A percentile compares a stretch with the other conserved stretches of the same genome.
Evolutionary conservation across 192 early-diverging fungal genomes (phyloP).

Genomic region (Gonapodya sp.): DNA sequence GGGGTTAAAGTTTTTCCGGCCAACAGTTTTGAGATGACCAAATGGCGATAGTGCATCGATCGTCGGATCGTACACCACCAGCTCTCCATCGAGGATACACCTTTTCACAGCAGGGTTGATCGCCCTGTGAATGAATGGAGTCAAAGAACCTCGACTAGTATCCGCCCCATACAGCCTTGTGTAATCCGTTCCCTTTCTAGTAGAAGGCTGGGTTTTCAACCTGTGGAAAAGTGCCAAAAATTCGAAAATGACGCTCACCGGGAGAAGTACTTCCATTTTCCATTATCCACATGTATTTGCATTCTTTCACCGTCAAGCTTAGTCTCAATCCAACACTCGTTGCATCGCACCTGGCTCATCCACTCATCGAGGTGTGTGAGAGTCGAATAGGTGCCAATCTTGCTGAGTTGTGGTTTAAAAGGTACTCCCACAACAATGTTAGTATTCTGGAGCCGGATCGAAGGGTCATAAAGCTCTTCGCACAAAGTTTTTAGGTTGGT

Average conservation of each 20-base stretch:
- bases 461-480: background rate
- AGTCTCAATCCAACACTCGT: background rate
- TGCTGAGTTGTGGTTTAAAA: background rate
- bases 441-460: background rate
- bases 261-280: background rate
- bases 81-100: constrained; percentile 1
- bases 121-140: background rate
- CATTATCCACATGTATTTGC: constrained; percentile 4
- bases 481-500: background rate
- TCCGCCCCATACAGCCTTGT: background rate
- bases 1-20: background rate
- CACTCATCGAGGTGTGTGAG: background rate
- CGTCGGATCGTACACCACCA: background rate
- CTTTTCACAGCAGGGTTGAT: background rate
- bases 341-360: background rate
- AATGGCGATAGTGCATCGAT: background rate
- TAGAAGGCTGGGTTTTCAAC: background rate
- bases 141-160: background rate
- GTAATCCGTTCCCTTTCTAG: constrained; percentile 3
- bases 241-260: background rate
- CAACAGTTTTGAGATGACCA: background rate
- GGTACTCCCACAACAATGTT: background rate
- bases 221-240: background rate
- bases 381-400: background rate
- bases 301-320: constrained; percentile 7